Conservation (phyloP, 2,329 filamentous ascomycete species). For the Aschersonia sp. region DNA sequence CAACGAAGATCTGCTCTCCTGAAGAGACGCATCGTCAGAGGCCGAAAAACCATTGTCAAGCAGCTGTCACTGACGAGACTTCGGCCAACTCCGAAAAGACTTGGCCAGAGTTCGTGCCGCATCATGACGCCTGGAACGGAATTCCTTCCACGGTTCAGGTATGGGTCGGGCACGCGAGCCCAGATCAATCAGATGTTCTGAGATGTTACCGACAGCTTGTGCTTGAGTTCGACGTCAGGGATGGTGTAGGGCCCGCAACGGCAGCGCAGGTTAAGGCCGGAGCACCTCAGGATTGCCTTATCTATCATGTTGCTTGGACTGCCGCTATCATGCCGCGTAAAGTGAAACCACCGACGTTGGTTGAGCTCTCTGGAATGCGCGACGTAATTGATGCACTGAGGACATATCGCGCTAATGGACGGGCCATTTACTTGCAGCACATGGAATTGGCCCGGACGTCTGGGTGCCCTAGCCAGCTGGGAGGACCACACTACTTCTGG, state of each 20-base stretch:
- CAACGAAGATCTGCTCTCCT: slow-evolving; percentile 1
- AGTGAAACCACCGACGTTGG: slow-evolving; percentile 13
- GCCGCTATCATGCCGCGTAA: slow-evolving; percentile 25
- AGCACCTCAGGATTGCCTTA: slow-evolving; percentile 25
- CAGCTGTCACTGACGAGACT: not conserved
- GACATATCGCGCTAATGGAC: slow-evolving; percentile 19
- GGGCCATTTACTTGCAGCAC: slow-evolving; percentile 11
- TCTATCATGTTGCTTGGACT: slow-evolving; percentile 39
- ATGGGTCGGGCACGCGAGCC: slow-evolving; percentile 30
- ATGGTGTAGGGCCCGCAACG: slow-evolving; percentile 28
- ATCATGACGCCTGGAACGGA: slow-evolving; percentile 13
- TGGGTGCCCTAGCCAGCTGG: slow-evolving; percentile 4
- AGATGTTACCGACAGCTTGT: slow-evolving; percentile 33
- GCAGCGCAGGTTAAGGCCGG: slow-evolving; percentile 35
- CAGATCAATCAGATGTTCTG: slow-evolving; percentile 21
- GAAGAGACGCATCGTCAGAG: not conserved
- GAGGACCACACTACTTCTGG: slow-evolving; percentile 22
- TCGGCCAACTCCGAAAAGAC: slow-evolving; percentile 5
- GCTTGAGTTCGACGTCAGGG: slow-evolving; percentile 17
- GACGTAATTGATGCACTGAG: slow-evolving; percentile 29
- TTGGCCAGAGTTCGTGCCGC: slow-evolving; percentile 10
- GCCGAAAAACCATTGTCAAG: not conserved
- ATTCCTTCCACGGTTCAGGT: slow-evolving; percentile 14
- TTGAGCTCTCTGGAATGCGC: slow-evolving; percentile 21
- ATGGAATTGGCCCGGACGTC: slow-evolving; percentile 4